Conservation (phyloP, 345 rosid genomes). For the Viola odorata region DNA sequence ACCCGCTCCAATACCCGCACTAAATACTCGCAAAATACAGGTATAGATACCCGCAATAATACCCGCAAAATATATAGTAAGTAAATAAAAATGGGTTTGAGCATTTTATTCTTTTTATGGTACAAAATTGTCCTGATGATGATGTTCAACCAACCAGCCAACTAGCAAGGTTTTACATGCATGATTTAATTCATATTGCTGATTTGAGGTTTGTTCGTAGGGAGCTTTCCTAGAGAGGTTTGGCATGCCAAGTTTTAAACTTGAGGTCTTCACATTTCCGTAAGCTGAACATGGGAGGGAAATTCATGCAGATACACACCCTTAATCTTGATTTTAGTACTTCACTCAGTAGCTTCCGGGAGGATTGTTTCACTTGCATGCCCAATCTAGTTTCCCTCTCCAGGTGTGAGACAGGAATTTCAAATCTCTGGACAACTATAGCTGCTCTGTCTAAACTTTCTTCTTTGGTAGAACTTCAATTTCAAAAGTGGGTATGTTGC, state of each 20-base stretch:
- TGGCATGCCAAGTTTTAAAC: conserved; percentile 62
- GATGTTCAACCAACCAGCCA: too few relatives aligned
- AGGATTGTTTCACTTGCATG: conserved; percentile 77
- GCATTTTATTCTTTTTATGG: too few relatives aligned
- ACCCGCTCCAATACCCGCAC: too few relatives aligned
- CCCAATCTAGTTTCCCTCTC: conserved; percentile 71
- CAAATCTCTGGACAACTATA: conserved; percentile 82
- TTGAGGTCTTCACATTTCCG: conserved; percentile 54
- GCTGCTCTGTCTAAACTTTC: conserved; percentile 75
- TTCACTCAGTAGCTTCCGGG: conserved; percentile 58
- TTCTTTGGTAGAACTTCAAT: conserved; percentile 59
- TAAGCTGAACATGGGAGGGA: conserved; percentile 81
- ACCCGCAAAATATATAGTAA: too few relatives aligned
- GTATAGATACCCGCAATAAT: too few relatives aligned
- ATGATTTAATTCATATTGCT: not conserved
- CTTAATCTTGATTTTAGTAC: conserved; percentile 72
- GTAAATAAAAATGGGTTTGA: too few relatives aligned
- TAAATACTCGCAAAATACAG: too few relatives aligned
- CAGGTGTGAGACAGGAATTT: conserved; percentile 70
- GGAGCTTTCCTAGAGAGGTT: conserved; percentile 65
- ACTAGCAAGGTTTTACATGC: not conserved
- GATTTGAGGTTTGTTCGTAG: conserved; percentile 31
- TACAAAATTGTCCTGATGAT: too few relatives aligned
- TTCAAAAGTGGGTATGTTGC: conserved; percentile 65
- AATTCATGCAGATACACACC: conserved; percentile 52